Conservation (phyloP, 768 basidiomycete species). For the Boletales sp. region DNA sequence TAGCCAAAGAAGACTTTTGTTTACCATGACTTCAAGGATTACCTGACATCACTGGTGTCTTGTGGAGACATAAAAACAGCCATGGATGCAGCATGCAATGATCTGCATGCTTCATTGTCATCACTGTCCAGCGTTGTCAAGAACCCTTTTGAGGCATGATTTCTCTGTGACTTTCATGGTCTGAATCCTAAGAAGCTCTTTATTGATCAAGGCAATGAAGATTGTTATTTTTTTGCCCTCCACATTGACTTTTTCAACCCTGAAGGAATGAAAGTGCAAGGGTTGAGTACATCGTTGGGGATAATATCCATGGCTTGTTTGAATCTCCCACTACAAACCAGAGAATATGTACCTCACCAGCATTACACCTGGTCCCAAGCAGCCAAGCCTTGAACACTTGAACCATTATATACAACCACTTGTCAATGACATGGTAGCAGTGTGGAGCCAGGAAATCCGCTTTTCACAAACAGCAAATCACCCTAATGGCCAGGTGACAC, state of each 20-base stretch:
- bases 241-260: slow-evolving; percentile 37
- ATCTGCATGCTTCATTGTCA: background rate
- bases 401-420: slow-evolving; percentile 36
- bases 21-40: slow-evolving; percentile 12
- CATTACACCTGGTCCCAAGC: slow-evolving; percentile 35
- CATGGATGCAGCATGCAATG: slow-evolving; percentile 1
- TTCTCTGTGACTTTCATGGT: slow-evolving; percentile 27
- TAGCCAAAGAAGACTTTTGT: background rate
- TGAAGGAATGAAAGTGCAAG: slow-evolving; percentile 20
- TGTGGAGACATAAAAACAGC: background rate
- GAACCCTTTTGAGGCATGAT: slow-evolving; percentile 17
- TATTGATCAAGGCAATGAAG: slow-evolving; percentile 16
- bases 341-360: slow-evolving; percentile 40
- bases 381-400: slow-evolving; percentile 30
- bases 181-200: slow-evolving; percentile 9
- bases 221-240: slow-evolving; percentile 29
- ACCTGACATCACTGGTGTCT: background rate
- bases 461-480: slow-evolving; percentile 15
- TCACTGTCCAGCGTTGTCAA: background rate
- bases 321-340: slow-evolving; percentile 37
- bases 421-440: slow-evolving; percentile 28
- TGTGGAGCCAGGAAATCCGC: slow-evolving; percentile 31
- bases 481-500: slow-evolving; percentile 16
- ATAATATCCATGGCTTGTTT: slow-evolving; percentile 15
- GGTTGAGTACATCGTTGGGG: slow-evolving; percentile 23